Evolutionary conservation across 192 early-diverging fungal genomes (phyloP).

Genomic region (Coemansia sp.): DNA sequence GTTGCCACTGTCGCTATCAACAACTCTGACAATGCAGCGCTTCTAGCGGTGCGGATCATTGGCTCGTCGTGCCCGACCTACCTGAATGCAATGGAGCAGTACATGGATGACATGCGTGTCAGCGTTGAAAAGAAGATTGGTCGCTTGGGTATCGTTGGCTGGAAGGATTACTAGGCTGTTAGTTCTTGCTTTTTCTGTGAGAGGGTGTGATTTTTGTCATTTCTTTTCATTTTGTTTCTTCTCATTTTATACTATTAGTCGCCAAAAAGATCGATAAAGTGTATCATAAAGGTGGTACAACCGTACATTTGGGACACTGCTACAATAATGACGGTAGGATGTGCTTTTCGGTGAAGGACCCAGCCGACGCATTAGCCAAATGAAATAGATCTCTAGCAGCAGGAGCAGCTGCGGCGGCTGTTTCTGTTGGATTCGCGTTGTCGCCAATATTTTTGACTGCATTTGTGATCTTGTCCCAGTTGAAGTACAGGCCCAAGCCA

Average conservation of each 20-base stretch:
- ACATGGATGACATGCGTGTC: constrained; percentile 77
- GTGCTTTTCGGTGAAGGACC: background rate
- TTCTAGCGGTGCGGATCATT: constrained; percentile 90
- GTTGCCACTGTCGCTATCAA: constrained; percentile 99
- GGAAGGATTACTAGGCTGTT: constrained; percentile 68
- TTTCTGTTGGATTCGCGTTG: constrained; percentile 1
- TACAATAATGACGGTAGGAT: background rate
- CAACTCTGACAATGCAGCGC: constrained; percentile 94
- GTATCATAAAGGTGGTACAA: background rate
- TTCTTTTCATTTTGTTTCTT: background rate
- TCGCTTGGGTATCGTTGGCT: constrained; percentile 74
- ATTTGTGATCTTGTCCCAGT: constrained; percentile 46
- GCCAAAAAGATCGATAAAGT: background rate
- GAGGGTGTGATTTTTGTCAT: background rate
- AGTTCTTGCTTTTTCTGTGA: background rate
- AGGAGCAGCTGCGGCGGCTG: constrained; percentile 10
- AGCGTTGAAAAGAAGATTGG: constrained; percentile 90
- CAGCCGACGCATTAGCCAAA: background rate
- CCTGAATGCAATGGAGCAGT: constrained; percentile 74
- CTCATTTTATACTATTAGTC: background rate
- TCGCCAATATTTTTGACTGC: constrained; percentile 15
- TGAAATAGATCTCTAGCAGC: constrained; percentile 10
- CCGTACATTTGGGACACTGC: background rate
- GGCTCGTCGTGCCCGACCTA: constrained; percentile 77
- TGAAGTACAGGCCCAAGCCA: constrained; percentile 54